Evolutionary conservation across 257 asterid species (phyloP).

Genomic region (Solanum sitiens): DNA sequence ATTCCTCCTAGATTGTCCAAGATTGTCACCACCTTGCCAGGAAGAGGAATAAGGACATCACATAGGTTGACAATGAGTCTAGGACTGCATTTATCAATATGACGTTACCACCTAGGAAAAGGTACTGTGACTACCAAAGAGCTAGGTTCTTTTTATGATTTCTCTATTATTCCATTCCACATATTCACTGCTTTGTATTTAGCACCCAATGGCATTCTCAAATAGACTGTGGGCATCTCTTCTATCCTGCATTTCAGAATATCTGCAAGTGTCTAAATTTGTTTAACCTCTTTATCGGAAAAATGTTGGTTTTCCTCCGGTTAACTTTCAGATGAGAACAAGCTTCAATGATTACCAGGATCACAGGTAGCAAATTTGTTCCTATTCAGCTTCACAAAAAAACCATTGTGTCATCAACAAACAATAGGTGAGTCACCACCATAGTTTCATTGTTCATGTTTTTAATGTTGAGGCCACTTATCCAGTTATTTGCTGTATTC

Average conservation of each 20-base stretch:
- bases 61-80: neutral
- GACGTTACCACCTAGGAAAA: neutral
- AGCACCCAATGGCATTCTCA: neutral
- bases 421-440: neutral
- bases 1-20: neutral
- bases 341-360: neutral
- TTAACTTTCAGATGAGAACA: neutral
- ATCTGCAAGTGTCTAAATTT: neutral
- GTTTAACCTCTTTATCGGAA: neutral
- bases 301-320: neutral
- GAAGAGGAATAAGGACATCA: neutral
- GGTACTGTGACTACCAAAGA: neutral
- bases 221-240: neutral
- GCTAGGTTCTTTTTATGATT: neutral
- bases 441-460: neutral
- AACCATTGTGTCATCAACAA: neutral
- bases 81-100: neutral
- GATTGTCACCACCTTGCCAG: neutral
- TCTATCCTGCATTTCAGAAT: neutral
- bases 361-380: neutral
- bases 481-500: neutral
- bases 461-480: neutral
- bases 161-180: neutral
- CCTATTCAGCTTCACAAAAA: neutral
- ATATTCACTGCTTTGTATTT: neutral